These are phyloP conservation scores for Pseudomassariella vexata DNA, from an alignment of 2,329 filamentous ascomycete genomes.

Conservation along the genomic window DNA sequence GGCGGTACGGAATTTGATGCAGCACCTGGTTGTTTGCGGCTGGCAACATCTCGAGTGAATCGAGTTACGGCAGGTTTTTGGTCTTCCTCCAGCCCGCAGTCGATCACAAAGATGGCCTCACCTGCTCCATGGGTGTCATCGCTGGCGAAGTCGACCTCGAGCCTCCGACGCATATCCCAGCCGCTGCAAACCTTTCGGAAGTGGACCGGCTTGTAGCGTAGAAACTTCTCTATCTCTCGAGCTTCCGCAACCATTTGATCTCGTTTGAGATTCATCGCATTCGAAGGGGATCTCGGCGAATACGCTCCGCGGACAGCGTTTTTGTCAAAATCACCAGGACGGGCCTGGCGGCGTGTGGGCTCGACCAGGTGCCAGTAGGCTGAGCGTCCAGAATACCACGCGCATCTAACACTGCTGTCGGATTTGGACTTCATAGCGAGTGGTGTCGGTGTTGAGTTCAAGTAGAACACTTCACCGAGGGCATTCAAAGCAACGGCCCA, in stretches of 20 bases:
- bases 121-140: conserved; percentile 73
- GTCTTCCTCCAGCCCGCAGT: conserved; percentile 62
- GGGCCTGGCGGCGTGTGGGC: conserved; percentile 64
- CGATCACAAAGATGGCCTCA: conserved; percentile 70
- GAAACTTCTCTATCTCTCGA: conserved; percentile 71
- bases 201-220: conserved; percentile 67
- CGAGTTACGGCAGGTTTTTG: conserved; percentile 37
- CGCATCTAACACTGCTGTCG: conserved; percentile 56
- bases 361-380: conserved; percentile 80
- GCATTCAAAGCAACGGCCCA: conserved; percentile 96
- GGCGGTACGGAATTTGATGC: conserved; percentile 5
- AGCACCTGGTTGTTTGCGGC: conserved; percentile 6
- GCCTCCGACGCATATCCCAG: conserved; percentile 85
- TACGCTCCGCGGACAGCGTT: conserved; percentile 67
- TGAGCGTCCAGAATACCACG: conserved; percentile 76
- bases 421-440: conserved; percentile 41
- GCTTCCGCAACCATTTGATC: conserved; percentile 72
- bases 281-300: conserved; percentile 72
- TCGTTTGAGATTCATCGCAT: conserved; percentile 63
- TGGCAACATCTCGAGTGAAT: conserved; percentile 30
- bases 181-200: conserved; percentile 73
- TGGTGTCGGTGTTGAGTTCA: conserved; percentile 63
- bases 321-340: conserved; percentile 67
- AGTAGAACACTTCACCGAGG: conserved; percentile 83
- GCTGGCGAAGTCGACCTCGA: conserved; percentile 85